Evolutionary conservation across 164 flowering plant species (phyloP), one percentile per base, ranked within the genome.

Genomic region (Akebia trifoliata): DNA sequence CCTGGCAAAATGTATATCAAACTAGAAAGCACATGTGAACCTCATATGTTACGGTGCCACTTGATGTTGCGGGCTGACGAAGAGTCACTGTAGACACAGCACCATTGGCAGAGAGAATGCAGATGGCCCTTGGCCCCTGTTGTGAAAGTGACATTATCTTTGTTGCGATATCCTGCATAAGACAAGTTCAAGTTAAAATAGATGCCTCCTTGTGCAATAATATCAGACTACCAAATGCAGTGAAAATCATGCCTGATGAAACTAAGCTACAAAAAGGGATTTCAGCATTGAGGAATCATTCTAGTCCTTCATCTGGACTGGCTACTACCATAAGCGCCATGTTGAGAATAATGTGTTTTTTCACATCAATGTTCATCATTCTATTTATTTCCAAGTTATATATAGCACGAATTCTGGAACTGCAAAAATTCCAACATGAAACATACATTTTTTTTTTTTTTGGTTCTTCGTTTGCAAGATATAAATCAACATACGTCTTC

Each of bases 31-130:
- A 20, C 28, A 46, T 49, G 36, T 54, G 35, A 25, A 90, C 97
- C 94, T 87, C 97, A 61, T 84, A 90, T 62, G 97, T 90, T 49
- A 90, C 79, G 11, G 80, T 72, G 69, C 95, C 89, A 51, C 86
- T 84, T 49, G 97, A 81, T 43, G 81, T 63, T 46, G 93, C 77
- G 48, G 93, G 83, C 64, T 89, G 96, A 14, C 76, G 82, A 57
- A 89, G 87, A 22, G 91, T 90, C 59, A 72, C 97, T 15, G 87
- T 81, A 24, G 95, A 85, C 39, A 90, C 82, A 51, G 90, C 75
- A 59, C 97, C 97, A 65, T 68, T 82, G 39, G 93, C 97, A 45
- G 97, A 85, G 63, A 90, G 74, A 45, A 90, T 70, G 64, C 93
- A 87, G 31, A 87, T 65, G 50, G 86, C 83, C 70, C 93, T 77